A percentile compares a stretch with the other conserved stretches of the same genome.
Conservation (phyloP, 1,284 basidiomycete genomes). For the Agroathelia rolfsii region DNA sequence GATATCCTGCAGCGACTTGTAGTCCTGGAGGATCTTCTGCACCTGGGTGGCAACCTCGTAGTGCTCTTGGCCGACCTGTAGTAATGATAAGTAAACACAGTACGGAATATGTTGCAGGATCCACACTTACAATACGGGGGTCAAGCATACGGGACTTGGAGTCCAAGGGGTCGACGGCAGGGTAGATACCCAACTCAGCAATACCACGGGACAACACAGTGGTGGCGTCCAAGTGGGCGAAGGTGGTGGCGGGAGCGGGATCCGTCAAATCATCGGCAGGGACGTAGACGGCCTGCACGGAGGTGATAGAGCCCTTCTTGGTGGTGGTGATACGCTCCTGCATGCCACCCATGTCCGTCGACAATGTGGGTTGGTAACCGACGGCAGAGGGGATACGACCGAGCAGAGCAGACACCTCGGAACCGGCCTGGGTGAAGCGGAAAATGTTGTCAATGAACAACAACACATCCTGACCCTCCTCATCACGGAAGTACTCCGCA, state of each 20-base stretch:
- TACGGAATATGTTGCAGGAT: constrained; percentile 5
- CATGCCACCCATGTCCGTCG: constrained; percentile 99
- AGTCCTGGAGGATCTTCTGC: constrained; percentile 98
- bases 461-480: constrained; percentile 99
- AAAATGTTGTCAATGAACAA: constrained; percentile 99
- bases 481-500: constrained; percentile 99
- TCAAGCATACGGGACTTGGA: constrained; percentile 99
- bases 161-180: constrained; percentile 97
- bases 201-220: constrained; percentile 98
- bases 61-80: constrained; percentile 75
- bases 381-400: constrained; percentile 99
- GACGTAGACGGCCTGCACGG: constrained; percentile 98
- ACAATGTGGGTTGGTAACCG: constrained; percentile 99
- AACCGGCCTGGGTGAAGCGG: constrained; percentile 99
- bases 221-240: constrained; percentile 99
- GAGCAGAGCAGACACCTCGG: constrained; percentile 97
- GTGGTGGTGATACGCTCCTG: constrained; percentile 99
- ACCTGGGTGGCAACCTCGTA: constrained; percentile 92
- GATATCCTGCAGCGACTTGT: constrained; percentile 98
- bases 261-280: constrained; percentile 99
- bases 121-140: constrained; percentile 85
- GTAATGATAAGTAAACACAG: constrained; percentile 1
- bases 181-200: constrained; percentile 99
- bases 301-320: constrained; percentile 99
- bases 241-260: constrained; percentile 97